Conservation (phyloP, 192 early-diverging fungal genomes). For the Backusella tarrabulga region DNA sequence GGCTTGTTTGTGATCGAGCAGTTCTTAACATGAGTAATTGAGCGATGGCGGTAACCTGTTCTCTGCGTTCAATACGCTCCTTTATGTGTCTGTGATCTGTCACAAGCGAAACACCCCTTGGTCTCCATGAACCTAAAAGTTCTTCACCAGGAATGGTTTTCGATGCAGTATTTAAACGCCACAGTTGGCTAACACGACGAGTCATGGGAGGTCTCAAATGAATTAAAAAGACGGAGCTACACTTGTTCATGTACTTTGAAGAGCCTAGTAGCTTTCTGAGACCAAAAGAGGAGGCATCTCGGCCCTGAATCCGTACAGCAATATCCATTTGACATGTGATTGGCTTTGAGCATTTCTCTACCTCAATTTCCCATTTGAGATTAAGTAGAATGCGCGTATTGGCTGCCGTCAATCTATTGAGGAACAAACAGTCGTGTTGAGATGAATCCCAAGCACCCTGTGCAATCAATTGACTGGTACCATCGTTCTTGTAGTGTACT, state of each 20-base stretch:
- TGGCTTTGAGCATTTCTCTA: slow-evolving; percentile 56
- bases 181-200: slow-evolving; percentile 55
- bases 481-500: slow-evolving; percentile 53
- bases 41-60: slow-evolving; percentile 40
- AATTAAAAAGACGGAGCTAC: slow-evolving; percentile 59
- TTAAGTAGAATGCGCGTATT: slow-evolving; percentile 59
- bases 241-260: slow-evolving; percentile 39
- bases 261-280: slow-evolving; percentile 40
- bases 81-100: slow-evolving; percentile 48
- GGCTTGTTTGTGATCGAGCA: slow-evolving; percentile 26
- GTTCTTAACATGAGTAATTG: slow-evolving; percentile 39
- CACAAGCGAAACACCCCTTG: slow-evolving; percentile 65
- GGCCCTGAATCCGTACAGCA: slow-evolving; percentile 56
- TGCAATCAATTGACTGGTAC: slow-evolving; percentile 57
- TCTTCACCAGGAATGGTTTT: slow-evolving; percentile 77
- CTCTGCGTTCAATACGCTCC: slow-evolving; percentile 32
- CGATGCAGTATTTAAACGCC: slow-evolving; percentile 64
- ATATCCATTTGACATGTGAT: slow-evolving; percentile 59
- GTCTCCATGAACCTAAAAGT: slow-evolving; percentile 62
- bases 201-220: slow-evolving; percentile 56
- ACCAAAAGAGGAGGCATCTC: slow-evolving; percentile 47
- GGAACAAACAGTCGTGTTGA: slow-evolving; percentile 61
- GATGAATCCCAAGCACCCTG: slow-evolving; percentile 77
- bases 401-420: slow-evolving; percentile 62
- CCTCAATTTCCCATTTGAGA: slow-evolving; percentile 53